Conservation (phyloP, 2,329 filamentous ascomycete species). For the Fusarium musae region DNA sequence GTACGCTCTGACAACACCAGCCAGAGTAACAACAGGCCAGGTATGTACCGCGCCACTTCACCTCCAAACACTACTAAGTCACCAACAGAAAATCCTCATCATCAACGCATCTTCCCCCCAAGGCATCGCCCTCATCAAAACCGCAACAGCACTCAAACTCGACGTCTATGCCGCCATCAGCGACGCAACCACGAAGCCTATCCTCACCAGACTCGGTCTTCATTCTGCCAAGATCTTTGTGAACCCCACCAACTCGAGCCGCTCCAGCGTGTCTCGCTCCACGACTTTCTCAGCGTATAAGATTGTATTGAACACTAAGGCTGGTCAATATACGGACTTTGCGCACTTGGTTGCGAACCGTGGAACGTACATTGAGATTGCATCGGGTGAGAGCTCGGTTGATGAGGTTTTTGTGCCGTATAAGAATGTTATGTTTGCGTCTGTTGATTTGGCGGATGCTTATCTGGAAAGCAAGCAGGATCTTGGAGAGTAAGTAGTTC, state of each 20-base stretch:
- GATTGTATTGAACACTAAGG: conserved; percentile 30
- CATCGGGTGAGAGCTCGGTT: background rate
- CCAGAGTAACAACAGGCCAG: conserved; percentile 23
- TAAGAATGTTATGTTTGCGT: conserved; percentile 40
- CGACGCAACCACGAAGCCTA: conserved; percentile 18
- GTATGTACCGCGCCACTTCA: background rate
- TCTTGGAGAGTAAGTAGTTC: conserved; percentile 22
- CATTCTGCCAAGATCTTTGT: conserved; percentile 24
- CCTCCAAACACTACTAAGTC: background rate
- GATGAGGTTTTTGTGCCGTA: conserved; percentile 18
- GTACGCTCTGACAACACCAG: conserved; percentile 27
- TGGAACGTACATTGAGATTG: conserved; percentile 34
- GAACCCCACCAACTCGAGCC: background rate
- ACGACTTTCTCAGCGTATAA: conserved; percentile 22
- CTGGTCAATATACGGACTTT: conserved; percentile 29
- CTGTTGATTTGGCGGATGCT: conserved; percentile 34
- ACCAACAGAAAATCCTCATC: conserved; percentile 31
- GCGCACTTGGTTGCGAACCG: conserved; percentile 33
- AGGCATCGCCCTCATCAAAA: conserved; percentile 38
- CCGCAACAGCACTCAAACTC: conserved; percentile 30
- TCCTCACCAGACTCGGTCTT: conserved; percentile 26
- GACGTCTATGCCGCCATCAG: conserved; percentile 31
- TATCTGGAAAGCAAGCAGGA: conserved; percentile 31
- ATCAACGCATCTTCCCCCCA: conserved; percentile 31
- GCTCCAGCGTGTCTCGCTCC: conserved; percentile 13